Base-by-base conservation (phyloP, 2,329 filamentous ascomycete species). In the Leptographium wingfieldii region DNA sequence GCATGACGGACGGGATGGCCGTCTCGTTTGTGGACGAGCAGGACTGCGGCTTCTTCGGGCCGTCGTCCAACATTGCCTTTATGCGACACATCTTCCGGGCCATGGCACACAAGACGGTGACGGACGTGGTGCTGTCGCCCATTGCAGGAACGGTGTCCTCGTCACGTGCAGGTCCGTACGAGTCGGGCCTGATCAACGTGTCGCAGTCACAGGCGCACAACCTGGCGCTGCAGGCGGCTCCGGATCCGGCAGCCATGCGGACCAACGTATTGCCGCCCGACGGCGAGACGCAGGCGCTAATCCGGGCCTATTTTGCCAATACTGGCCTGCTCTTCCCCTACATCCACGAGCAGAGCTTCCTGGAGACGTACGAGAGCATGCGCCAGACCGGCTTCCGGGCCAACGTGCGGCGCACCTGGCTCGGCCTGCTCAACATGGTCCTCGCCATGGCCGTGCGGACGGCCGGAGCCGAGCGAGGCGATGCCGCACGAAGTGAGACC, bases 341-440 rank as follows among this genome's bases (percentile, higher is more conserved):
- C 33, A 59, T 68, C 10, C 63, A 65, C 46, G 61, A 64, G 27
- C 53, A 57, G 14, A 61, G 38, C 2, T 68, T 67, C 35, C 56
- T 61, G 25, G 63, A 46, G 11, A 65, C 62, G 2, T 66, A 66
- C 49, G 40, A 59, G 14, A 55, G 49, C 12, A 59, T 63, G 38
- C 62, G 58, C 74, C 48, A 69, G 65, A 0, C 70, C 67, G 25
- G 46, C 16, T 59, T 59, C 25, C 56, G 56, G n/a, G 35, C 43
- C 43, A 46, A 48, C 10, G 51, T 51, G 3, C 69, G 76, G 0
- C 71, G 73, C n/a, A 75, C 77, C 0, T 81, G 78, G 78, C 70
- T 80, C 0, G 76, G 76, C 0, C 63, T 80, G 3, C 65, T 81
- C 0, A 80, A 80, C 56, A 76, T 79, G 59, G 71, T 80, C 0